Evolutionary conservation across 768 basidiomycete genomes (phyloP), one percentile per base, ranked within the genome.

Genomic region (Rhizopogon sp.): DNA sequence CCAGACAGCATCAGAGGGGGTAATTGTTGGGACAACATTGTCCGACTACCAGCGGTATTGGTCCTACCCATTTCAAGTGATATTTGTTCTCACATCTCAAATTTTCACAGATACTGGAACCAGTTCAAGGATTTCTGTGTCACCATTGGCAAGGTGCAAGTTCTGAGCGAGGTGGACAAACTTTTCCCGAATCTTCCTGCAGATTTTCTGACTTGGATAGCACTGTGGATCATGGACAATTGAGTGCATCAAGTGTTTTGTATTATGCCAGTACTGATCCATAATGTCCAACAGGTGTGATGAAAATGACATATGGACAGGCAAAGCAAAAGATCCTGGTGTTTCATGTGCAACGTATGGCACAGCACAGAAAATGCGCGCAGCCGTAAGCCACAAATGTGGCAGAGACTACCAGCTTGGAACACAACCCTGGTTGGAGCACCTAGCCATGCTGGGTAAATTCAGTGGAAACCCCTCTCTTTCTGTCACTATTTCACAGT

Each of bases 301-400:
- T 25, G 56, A 60, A 39, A 60, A 66, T 11, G 54, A 55, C 22
- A 59, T 67, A 20, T 53, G 64, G 65, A 22, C 52, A 43, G 29
- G 45, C 43, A 43, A 67, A 64, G 20, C 56, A 57, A 25, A 29
- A 39, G 7, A 33, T 14, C 53, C 45, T 25, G 49, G 45, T 17
- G 41, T 53, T 11, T 9, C 56, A 8, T 46, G 60, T 3, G 56
- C 31, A 5, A 61, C 64, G 9, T 74, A 68, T 52, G 53, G 58
- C 5, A 67, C 72, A 61, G 73, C 71, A 0, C 72, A 74, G 54
- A 74, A 74, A 43, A 70, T 75, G 65, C 47, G 67, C 1, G 71
- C 72, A 1, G 58, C 66, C 3, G 62, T 66, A 29, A 70, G 68
- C 0, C 65, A 70, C 54, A 59, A 58, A 3, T 73, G 71, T 47